Percentiles rank a stretch among this genome's conserved stretches.
phyloP scores from a whole-genome alignment of 2,329 filamentous ascomycete genomes.

The Aspergillus sp. region DNA sequence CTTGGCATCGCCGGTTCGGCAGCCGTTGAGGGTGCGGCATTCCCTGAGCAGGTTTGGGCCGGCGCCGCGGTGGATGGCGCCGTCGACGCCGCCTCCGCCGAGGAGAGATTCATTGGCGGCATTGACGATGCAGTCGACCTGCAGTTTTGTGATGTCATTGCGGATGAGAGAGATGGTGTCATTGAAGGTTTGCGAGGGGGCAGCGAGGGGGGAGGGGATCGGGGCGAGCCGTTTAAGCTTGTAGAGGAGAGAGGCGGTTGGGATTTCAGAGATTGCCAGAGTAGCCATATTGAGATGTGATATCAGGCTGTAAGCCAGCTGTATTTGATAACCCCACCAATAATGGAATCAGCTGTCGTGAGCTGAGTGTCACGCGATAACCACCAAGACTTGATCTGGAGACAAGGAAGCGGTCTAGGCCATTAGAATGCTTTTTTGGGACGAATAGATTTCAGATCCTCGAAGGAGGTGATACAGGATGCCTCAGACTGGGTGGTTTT shows the following conservation, averaged over 20 bases:
- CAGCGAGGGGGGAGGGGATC: slow-evolving; percentile 18
- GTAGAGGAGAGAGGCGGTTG: slow-evolving; percentile 58
- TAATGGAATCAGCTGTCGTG: too few relatives aligned
- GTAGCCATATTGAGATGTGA: too few relatives aligned
- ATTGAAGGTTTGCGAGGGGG: slow-evolving; percentile 47
- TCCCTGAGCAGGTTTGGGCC: slow-evolving; percentile 64
- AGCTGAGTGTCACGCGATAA: too few relatives aligned
- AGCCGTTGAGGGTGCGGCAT: slow-evolving; percentile 68
- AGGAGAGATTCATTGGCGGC: slow-evolving; percentile 76
- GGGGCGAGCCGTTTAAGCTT: slow-evolving; percentile 47
- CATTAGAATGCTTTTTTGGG: too few relatives aligned
- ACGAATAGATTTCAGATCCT: too few relatives aligned
- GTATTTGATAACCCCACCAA: too few relatives aligned
- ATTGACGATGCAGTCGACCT: slow-evolving; percentile 83
- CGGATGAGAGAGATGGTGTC: slow-evolving; percentile 61
- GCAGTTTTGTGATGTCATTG: slow-evolving; percentile 76
- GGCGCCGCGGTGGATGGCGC: slow-evolving; percentile 80
- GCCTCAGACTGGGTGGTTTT: too few relatives aligned
- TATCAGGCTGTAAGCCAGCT: too few relatives aligned
- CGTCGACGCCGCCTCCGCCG: slow-evolving; percentile 87
- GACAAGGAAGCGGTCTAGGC: too few relatives aligned
- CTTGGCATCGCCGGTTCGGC: slow-evolving; percentile 72
- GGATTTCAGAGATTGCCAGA: slow-evolving; percentile 28
- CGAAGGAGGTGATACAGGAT: too few relatives aligned
- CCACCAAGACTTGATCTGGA: too few relatives aligned